These are phyloP conservation scores for Scutellaria barbata DNA, from an alignment of 257 asterid species.

Conservation along the genomic window DNA sequence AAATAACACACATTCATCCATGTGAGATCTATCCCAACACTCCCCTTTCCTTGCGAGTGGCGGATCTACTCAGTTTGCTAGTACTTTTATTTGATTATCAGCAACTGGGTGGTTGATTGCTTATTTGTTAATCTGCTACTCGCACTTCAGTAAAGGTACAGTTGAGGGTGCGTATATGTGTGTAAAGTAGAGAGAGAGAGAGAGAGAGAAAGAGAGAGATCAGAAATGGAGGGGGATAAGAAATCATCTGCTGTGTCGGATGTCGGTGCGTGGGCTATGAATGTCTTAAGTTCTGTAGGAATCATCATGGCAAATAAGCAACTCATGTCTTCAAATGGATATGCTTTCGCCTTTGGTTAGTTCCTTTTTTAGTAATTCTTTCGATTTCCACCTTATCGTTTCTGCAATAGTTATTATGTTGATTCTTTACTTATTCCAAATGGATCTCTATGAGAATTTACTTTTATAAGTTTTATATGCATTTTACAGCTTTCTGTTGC, in stretches of 20 bases:
- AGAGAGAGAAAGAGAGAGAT: not conserved
- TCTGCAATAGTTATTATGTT: not conserved
- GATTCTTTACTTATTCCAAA: no score
- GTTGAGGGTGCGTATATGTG: no score
- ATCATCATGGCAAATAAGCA: slow-evolving; percentile 96
- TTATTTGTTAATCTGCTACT: slow-evolving; percentile 10
- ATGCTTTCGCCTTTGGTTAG: slow-evolving; percentile 84
- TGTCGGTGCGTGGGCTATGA: slow-evolving; percentile 98
- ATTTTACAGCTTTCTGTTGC: no score
- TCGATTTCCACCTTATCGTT: not conserved
- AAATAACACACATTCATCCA: not conserved
- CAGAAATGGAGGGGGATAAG: slow-evolving; percentile 73
- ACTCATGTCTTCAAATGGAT: slow-evolving; percentile 83
- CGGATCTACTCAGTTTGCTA: slow-evolving; percentile 30
- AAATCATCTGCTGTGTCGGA: slow-evolving; percentile 74
- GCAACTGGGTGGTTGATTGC: slow-evolving; percentile 15
- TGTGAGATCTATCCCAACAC: slow-evolving; percentile 20
- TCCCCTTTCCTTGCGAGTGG: slow-evolving; percentile 11
- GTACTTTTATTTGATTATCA: not conserved
- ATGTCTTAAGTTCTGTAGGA: slow-evolving; percentile 89
- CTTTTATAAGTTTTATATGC: no score
- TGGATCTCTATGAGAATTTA: no score
- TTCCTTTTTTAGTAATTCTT: slow-evolving; percentile 8
- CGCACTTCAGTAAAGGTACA: not conserved
- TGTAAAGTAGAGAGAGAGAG: not conserved